A percentile compares a stretch with the other conserved stretches of the same genome.
phyloP scores from a whole-genome alignment of 805 yeast species.

The Cyberlindnera nakhonratchasimensis region DNA sequence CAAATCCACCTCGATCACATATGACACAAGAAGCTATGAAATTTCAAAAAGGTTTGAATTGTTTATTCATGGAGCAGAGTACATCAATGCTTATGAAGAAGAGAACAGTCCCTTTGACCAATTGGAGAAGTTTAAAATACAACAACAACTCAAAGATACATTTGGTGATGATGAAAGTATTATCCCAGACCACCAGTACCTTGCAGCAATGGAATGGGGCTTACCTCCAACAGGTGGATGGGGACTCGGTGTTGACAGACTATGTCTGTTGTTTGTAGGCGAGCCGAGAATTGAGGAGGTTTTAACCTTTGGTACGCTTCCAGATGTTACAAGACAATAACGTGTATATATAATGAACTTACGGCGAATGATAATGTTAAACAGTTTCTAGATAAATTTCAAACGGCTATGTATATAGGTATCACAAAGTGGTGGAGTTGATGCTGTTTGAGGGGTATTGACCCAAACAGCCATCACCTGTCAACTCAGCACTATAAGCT shows the following conservation, averaged over 20 bases:
- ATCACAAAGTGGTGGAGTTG: no score
- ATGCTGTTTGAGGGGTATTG: constrained; percentile 1
- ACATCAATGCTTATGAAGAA: constrained; percentile 92
- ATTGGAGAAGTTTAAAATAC: constrained; percentile 54
- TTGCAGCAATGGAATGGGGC: constrained; percentile 83
- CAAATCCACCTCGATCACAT: constrained; percentile 46
- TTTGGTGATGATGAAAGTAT: constrained; percentile 59
- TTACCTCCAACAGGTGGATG: constrained; percentile 98
- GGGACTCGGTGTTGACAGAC: constrained; percentile 92
- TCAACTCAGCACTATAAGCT: constrained; percentile 5
- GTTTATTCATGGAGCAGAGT: constrained; percentile 75
- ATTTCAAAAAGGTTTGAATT: constrained; percentile 78
- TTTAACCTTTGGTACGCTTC: constrained; percentile 67
- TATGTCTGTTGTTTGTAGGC: constrained; percentile 74
- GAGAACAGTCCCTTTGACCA: constrained; percentile 86
- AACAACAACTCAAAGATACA: constrained; percentile 45
- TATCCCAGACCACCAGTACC: constrained; percentile 68
- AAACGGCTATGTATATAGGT: no score
- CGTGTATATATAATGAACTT: not conserved
- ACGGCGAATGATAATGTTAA: no score
- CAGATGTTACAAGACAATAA: constrained; percentile 64
- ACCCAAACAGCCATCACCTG: constrained; percentile 9
- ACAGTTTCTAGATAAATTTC: no score
- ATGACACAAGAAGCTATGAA: constrained; percentile 33
- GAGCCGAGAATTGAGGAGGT: constrained; percentile 69